Conservation (phyloP, 225 moss, liverwort and hornwort genomes). For the Marchantia paleacea region DNA sequence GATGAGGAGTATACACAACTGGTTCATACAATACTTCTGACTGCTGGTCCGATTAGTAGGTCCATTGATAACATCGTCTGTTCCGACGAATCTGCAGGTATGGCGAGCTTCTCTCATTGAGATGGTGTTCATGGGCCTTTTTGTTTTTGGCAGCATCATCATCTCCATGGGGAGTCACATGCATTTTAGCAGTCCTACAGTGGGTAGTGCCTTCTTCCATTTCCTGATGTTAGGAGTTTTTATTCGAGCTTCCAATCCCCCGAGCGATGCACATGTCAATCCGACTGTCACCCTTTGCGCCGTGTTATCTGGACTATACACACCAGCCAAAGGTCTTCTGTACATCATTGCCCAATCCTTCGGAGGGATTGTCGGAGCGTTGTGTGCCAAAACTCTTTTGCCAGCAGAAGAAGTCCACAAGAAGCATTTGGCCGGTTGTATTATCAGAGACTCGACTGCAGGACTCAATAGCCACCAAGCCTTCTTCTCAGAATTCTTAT, state of each 20-base stretch:
- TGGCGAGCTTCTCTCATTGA: constrained; percentile 2
- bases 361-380: not conserved
- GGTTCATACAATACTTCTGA: not conserved
- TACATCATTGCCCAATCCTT: not conserved
- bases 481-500: constrained; percentile 38
- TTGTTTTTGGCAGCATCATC: not conserved
- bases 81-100: not conserved
- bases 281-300: not conserved
- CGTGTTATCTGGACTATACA: not conserved
- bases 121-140: not conserved
- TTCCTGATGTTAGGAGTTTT: not conserved
- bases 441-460: not conserved
- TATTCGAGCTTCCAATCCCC: not conserved
- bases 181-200: not conserved
- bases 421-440: constrained; percentile 18
- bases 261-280: not conserved
- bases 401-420: constrained; percentile 1
- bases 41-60: no score
- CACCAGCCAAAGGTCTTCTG: not conserved
- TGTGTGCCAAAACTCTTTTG: constrained; percentile 27
- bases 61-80: no score
- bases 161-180: not conserved
- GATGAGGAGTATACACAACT: not conserved
- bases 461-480: constrained; percentile 24
- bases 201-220: constrained; percentile 8